Percentiles rank a stretch among this genome's conserved stretches.
phyloP scores from a whole-genome alignment of 2,329 filamentous ascomycete genomes.

The Paracorniculantispora psalliotae region DNA sequence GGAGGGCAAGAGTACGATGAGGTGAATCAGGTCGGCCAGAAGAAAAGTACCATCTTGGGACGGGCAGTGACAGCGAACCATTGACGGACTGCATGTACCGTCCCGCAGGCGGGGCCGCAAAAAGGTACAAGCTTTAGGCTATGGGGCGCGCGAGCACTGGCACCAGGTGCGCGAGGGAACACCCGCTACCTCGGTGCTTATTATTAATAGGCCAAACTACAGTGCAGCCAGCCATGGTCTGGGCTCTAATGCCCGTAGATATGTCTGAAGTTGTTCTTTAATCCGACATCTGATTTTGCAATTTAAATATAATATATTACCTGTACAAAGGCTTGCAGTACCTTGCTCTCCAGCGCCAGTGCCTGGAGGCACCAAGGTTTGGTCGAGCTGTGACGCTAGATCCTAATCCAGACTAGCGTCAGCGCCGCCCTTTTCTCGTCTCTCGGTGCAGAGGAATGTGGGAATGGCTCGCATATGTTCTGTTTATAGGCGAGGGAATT shows the following conservation, averaged over 20 bases:
- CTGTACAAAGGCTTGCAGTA: too few species aligned
- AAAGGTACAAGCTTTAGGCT: too few species aligned
- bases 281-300: too few species aligned
- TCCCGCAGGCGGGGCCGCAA: too few species aligned
- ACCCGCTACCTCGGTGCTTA: neutral
- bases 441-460: neutral
- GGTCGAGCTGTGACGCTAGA: neutral
- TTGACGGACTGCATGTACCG: neutral
- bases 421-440: neutral
- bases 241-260: too few species aligned
- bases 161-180: neutral
- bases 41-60: slow-evolving; percentile 4
- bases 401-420: neutral
- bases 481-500: neutral
- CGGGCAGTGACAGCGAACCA: neutral
- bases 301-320: too few species aligned
- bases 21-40: slow-evolving; percentile 4
- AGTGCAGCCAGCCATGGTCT: too few species aligned
- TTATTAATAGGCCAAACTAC: neutral
- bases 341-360: too few species aligned
- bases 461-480: neutral
- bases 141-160: too few species aligned
- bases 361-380: too few species aligned
- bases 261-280: too few species aligned
- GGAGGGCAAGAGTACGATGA: slow-evolving; percentile 3